Conservation (phyloP, 2,329 filamentous ascomycete genomes). For the Penicillium sp. region DNA sequence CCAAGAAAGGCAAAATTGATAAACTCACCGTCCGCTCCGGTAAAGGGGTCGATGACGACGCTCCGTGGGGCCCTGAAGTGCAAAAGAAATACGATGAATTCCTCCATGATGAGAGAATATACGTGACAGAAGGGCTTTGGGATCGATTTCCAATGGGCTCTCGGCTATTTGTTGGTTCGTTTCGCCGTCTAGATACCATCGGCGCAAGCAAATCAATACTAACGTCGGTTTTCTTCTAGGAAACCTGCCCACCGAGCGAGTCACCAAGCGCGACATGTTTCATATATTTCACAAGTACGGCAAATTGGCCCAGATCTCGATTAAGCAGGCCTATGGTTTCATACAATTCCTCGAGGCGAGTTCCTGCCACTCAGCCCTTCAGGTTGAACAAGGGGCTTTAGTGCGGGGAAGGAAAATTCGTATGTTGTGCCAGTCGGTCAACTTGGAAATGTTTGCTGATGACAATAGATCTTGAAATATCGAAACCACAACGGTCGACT, state of each 20-base stretch:
- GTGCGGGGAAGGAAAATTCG: slow-evolving; percentile 89
- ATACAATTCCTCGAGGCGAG: slow-evolving; percentile 79
- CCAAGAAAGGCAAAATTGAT: slow-evolving; percentile 26
- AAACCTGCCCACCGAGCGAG: slow-evolving; percentile 86
- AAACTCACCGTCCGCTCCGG: slow-evolving; percentile 19
- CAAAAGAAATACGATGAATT: slow-evolving; percentile 49
- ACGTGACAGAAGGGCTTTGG: slow-evolving; percentile 49
- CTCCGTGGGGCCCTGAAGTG: slow-evolving; percentile 45
- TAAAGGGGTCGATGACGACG: slow-evolving; percentile 35
- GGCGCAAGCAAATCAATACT: slow-evolving; percentile 7
- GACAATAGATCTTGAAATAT: slow-evolving; percentile 72
- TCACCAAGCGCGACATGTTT: slow-evolving; percentile 90
- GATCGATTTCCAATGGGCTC: slow-evolving; percentile 47
- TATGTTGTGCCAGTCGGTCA: slow-evolving; percentile 58
- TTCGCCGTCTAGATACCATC: not conserved
- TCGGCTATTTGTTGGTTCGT: slow-evolving; percentile 47
- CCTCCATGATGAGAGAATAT: slow-evolving; percentile 46
- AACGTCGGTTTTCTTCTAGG: slow-evolving; percentile 47
- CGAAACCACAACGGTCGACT: slow-evolving; percentile 76
- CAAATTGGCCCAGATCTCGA: slow-evolving; percentile 84
- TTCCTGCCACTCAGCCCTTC: slow-evolving; percentile 69
- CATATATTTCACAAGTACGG: slow-evolving; percentile 83
- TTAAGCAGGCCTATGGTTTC: slow-evolving; percentile 95
- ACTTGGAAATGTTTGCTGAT: no score
- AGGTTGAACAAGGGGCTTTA: slow-evolving; percentile 70